A percentile compares a stretch with the other conserved stretches of the same genome.
These are phyloP conservation scores for Hygrophila difformis DNA, from an alignment of 257 asterid species.

Conservation along the genomic window DNA sequence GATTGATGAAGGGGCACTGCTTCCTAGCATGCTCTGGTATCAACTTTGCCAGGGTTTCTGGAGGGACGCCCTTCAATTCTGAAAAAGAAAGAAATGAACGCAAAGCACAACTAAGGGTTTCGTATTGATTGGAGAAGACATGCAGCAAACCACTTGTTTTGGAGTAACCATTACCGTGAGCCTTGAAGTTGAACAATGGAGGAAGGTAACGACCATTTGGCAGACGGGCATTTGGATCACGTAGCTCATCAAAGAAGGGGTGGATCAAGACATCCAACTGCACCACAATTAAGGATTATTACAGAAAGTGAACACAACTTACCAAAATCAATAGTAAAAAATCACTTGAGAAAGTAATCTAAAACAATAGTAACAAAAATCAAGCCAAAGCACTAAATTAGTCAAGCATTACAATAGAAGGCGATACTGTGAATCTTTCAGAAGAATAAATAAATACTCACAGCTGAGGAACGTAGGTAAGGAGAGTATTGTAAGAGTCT, in stretches of 20 bases:
- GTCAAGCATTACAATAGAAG: not conserved
- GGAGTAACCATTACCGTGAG: conserved; percentile 32
- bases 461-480: conserved; percentile 47
- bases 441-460: conserved; percentile 18
- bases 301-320: not conserved
- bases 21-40: conserved; percentile 49
- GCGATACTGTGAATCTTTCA: not conserved
- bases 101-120: not conserved
- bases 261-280: conserved; percentile 49
- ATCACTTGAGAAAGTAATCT: not conserved
- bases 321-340: not conserved
- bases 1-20: conserved; percentile 32
- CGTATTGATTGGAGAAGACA: not conserved
- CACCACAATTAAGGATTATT: not conserved
- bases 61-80: conserved; percentile 44
- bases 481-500: conserved; percentile 59
- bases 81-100: not conserved
- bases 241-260: conserved; percentile 49
- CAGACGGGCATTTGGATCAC: conserved; percentile 40
- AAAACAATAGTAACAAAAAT: no score
- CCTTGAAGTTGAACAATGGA: conserved; percentile 49
- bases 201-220: conserved; percentile 58
- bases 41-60: conserved; percentile 31
- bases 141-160: not conserved
- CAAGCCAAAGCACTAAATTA: not conserved